phyloP scores from a whole-genome alignment of 441 rosid genomes.

The Daphne laureola region DNA sequence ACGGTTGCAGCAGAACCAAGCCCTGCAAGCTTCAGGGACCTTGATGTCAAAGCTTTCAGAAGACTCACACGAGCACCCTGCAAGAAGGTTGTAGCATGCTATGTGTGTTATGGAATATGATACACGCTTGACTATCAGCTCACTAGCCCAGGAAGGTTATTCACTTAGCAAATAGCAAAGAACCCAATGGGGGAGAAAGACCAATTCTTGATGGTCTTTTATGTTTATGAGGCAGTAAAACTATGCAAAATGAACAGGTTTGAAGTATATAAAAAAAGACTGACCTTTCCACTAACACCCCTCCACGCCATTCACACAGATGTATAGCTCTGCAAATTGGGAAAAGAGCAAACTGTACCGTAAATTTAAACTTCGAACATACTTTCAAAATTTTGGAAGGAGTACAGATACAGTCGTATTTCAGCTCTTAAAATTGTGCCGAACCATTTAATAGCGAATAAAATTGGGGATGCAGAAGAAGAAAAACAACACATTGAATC shows the following conservation, averaged over 20 bases:
- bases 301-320: slow-evolving; percentile 58
- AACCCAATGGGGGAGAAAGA: background rate
- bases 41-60: slow-evolving; percentile 28
- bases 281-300: slow-evolving; percentile 42
- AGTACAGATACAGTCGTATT: too few relatives aligned
- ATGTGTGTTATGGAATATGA: slow-evolving; percentile 5
- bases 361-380: too few relatives aligned
- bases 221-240: background rate
- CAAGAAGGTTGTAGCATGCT: slow-evolving; percentile 15
- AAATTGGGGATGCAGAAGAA: too few relatives aligned
- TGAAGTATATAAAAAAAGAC: background rate
- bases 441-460: too few relatives aligned
- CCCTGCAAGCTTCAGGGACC: slow-evolving; percentile 20
- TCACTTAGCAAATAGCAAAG: background rate
- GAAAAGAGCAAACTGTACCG: too few relatives aligned
- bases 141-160: background rate
- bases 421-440: too few relatives aligned
- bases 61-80: slow-evolving; percentile 49
- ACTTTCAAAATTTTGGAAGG: too few relatives aligned
- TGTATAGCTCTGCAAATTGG: slow-evolving; percentile 22
- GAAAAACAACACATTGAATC: too few relatives aligned
- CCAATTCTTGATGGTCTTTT: slow-evolving; percentile 1
- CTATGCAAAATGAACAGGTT: background rate
- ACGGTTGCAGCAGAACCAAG: slow-evolving; percentile 18
- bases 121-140: slow-evolving; percentile 7